A percentile compares a stretch with the other conserved stretches of the same genome.
These are phyloP conservation scores for Blastobotrys serpentis DNA, from an alignment of 1,139 yeast species.

Conservation along the genomic window DNA sequence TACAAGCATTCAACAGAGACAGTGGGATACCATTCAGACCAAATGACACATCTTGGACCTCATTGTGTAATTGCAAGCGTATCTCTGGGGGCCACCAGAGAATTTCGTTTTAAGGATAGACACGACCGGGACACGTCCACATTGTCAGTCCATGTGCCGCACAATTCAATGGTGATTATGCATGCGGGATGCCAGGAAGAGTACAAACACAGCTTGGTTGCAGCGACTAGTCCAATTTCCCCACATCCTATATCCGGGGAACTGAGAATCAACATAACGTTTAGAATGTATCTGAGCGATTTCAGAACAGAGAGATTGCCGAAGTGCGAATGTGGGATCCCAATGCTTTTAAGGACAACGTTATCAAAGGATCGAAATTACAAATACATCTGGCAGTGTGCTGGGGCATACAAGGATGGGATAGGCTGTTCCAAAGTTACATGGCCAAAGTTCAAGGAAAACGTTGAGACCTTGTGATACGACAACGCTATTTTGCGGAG, in stretches of 20 bases:
- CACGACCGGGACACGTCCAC: conserved; percentile 31
- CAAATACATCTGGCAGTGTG: conserved; percentile 50
- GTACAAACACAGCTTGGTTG: conserved; percentile 58
- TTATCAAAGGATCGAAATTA: conserved; percentile 25
- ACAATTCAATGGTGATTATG: conserved; percentile 66
- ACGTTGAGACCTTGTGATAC: too few relatives aligned
- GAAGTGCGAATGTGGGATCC: conserved; percentile 47
- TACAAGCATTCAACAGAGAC: conserved; percentile 51
- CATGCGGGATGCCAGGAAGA: conserved; percentile 75
- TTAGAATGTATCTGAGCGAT: conserved; percentile 49
- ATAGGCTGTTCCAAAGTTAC: conserved; percentile 24
- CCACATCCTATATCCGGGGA: conserved; percentile 51
- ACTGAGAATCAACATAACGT: conserved; percentile 61
- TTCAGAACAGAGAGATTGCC: conserved; percentile 45
- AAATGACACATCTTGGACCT: conserved; percentile 68
- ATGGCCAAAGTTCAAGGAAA: conserved; percentile 18
- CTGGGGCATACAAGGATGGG: conserved; percentile 9
- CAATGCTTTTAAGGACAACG: conserved; percentile 44
- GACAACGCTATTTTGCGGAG: too few relatives aligned
- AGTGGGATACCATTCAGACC: conserved; percentile 73
- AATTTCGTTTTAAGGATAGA: conserved; percentile 52
- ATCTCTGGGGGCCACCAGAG: conserved; percentile 65
- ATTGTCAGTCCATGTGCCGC: conserved; percentile 57
- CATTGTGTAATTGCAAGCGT: conserved; percentile 62
- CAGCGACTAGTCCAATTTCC: conserved; percentile 36